A percentile compares a stretch with the other conserved stretches of the same genome.
These are phyloP conservation scores for Penicillium sp. DNA, from an alignment of 2,329 filamentous ascomycete species.

Conservation along the genomic window DNA sequence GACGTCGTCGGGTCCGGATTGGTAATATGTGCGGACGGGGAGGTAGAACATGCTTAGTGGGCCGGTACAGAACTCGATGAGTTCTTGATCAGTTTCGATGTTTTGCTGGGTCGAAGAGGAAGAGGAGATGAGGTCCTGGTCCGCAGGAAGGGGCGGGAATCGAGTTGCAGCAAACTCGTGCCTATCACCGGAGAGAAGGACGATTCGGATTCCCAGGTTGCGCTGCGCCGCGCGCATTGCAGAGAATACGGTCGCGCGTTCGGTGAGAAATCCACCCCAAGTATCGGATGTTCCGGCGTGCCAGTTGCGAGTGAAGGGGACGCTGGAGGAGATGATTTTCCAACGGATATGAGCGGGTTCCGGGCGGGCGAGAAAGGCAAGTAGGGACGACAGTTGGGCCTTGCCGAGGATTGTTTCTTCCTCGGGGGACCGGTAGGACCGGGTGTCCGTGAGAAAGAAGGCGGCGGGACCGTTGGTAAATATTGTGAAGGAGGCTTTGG, in stretches of 20 bases:
- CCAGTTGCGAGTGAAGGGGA: constrained; percentile 99
- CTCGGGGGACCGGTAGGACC: constrained; percentile 73
- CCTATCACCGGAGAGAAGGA: constrained; percentile 88
- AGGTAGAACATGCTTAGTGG: constrained; percentile 94
- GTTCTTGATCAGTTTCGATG: constrained; percentile 37
- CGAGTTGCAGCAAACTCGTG: constrained; percentile 95
- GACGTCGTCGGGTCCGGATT: constrained; percentile 81
- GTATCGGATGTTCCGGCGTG: constrained; percentile 85
- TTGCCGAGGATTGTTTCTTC: constrained; percentile 76
- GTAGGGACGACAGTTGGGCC: constrained; percentile 77
- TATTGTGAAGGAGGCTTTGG: constrained; percentile 74
- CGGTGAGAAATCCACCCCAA: constrained; percentile 88
- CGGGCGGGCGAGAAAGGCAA: constrained; percentile 74
- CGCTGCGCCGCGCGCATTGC: constrained; percentile 89
- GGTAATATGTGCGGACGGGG: constrained; percentile 80
- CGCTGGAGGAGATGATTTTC: constrained; percentile 89
- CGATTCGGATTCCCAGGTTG: constrained; percentile 71
- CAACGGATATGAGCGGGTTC: constrained; percentile 81
- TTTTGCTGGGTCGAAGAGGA: constrained; percentile 24
- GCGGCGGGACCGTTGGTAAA: constrained; percentile 89
- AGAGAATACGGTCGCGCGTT: constrained; percentile 79
- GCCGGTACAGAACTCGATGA: constrained; percentile 90
- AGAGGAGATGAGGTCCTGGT: constrained; percentile 24
- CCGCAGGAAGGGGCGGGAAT: constrained; percentile 57
- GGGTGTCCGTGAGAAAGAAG: constrained; percentile 94